Percentiles rank a stretch among this genome's conserved stretches.
Conservation (phyloP, 176 grass and related monocot genomes). For the Canna indica region DNA sequence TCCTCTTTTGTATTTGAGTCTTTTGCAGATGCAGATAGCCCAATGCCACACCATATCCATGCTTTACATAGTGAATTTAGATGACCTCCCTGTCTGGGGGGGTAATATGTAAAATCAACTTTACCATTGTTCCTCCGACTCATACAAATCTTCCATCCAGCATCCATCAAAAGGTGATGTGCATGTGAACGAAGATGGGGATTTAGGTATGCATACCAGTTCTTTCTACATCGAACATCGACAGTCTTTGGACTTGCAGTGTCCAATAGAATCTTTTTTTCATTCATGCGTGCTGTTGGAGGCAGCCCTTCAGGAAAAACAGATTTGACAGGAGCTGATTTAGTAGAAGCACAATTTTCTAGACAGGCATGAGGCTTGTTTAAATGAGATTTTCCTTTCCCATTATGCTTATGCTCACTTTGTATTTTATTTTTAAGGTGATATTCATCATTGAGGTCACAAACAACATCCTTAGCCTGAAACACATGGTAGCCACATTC, state of each 20-base stretch:
- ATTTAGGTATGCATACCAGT: constrained; percentile 29
- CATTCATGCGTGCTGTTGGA: neutral
- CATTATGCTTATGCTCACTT: constrained; percentile 1
- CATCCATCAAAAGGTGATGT: constrained; percentile 58
- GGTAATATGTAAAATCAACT: constrained; percentile 28
- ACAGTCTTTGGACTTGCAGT: neutral
- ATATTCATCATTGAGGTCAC: neutral
- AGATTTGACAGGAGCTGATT: neutral
- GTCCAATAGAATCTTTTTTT: neutral
- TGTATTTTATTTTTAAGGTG: neutral
- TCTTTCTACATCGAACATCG: constrained; percentile 10
- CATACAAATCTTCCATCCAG: constrained; percentile 50
- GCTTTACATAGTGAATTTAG: constrained; percentile 54
- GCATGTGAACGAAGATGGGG: constrained; percentile 59
- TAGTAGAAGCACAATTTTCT: neutral
- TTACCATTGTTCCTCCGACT: constrained; percentile 34
- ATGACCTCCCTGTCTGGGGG: constrained; percentile 25
- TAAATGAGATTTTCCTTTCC: neutral
- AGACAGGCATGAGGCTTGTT: neutral
- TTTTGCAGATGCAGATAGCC: constrained; percentile 35
- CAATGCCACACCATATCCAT: constrained; percentile 64
- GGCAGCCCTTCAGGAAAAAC: neutral
- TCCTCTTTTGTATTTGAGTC: constrained; percentile 19
- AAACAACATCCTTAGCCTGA: neutral
- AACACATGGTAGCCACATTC: constrained; percentile 51